Base-by-base conservation (phyloP, 164 flowering plant species). In the Annona squamosa region DNA sequence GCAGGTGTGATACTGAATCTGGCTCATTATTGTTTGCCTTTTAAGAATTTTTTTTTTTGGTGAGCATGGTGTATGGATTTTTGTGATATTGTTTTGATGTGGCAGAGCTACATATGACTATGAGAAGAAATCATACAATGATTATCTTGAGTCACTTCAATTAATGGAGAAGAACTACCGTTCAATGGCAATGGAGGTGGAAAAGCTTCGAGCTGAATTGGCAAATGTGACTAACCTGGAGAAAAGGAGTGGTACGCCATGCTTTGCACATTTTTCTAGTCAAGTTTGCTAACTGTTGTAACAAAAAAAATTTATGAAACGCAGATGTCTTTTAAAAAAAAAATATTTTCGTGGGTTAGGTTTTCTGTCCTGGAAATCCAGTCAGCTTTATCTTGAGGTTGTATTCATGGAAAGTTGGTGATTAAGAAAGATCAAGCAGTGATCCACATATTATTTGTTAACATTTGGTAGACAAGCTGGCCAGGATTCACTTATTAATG, bases 81-180 rank as follows among this genome's bases (percentile, higher is more conserved):
- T 62, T 26, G 57, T 68, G 37, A 37, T 63, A 57, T 45, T 18
- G 67, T 63, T 64, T 77, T 57, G 47, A 59, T 65, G 56, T 62
- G 81, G 79, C 92, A 94, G 99, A 87, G 87, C 82, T 65, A 87
- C 93, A 6, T 94, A 85, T 78, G 99, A 94, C 71, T 88, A 84
- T 79, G 99, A 94, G 75, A 92, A 87, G 85, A 94, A 91, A 79
- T 72, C 87, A 26, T 91, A 88, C 82, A 86, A 78, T 69, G 97
- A 91, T 70, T 98, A 94, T 77, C 88, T 88, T 48, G 92, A 92
- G 84, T 87, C 91, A 63, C 97, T 94, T 80, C 97, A 94, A 81
- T 84, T 83, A 73, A 92, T 94, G 99, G 98, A 94, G 83, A 90
- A 89, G 84, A 90, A 92, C 77, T 94, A 92, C 76, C 63, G 84